Evolutionary conservation across 2,329 filamentous ascomycete species (phyloP).

Genomic region (Ramichloridium luteum): DNA sequence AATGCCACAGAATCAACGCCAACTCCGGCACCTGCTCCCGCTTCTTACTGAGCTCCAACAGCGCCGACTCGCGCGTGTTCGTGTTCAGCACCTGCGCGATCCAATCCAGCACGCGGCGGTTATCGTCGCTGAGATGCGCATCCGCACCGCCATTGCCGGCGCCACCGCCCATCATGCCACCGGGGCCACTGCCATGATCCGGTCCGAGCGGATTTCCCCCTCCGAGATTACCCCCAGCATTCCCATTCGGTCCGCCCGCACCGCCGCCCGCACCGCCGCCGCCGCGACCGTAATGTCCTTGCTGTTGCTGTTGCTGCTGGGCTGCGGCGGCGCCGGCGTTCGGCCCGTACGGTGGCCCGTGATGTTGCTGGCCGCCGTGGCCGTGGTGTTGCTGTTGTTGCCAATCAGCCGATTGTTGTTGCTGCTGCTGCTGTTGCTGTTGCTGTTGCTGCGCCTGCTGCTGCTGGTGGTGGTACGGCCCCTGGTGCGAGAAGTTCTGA

Average conservation of each 20-base stretch:
- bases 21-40: conserved; percentile 94
- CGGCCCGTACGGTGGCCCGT: conserved; percentile 37
- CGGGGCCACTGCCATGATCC: conserved; percentile 13
- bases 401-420: conserved; percentile 58
- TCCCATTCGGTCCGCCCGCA: conserved; percentile 23
- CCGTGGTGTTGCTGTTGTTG: conserved; percentile 36
- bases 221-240: conserved; percentile 9
- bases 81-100: conserved; percentile 86
- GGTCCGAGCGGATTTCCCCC: conserved; percentile 7
- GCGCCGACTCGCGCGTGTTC: conserved; percentile 72
- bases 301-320: conserved; percentile 30
- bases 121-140: conserved; percentile 54
- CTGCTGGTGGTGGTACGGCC: conserved; percentile 54
- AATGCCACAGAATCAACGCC: conserved; percentile 94
- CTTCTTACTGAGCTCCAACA: conserved; percentile 97
- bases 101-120: conserved; percentile 81
- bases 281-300: conserved; percentile 25
- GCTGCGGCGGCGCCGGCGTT: conserved; percentile 24
- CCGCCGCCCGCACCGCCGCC: conserved; percentile 25
- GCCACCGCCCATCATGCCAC: conserved; percentile 22
- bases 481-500: conserved; percentile 50
- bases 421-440: conserved; percentile 28
- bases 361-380: conserved; percentile 28
- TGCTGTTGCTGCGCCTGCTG: conserved; percentile 54
- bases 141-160: conserved; percentile 14